Conservation (phyloP, 1,284 basidiomycete species). For the Ceratobasidium theobromae region DNA sequence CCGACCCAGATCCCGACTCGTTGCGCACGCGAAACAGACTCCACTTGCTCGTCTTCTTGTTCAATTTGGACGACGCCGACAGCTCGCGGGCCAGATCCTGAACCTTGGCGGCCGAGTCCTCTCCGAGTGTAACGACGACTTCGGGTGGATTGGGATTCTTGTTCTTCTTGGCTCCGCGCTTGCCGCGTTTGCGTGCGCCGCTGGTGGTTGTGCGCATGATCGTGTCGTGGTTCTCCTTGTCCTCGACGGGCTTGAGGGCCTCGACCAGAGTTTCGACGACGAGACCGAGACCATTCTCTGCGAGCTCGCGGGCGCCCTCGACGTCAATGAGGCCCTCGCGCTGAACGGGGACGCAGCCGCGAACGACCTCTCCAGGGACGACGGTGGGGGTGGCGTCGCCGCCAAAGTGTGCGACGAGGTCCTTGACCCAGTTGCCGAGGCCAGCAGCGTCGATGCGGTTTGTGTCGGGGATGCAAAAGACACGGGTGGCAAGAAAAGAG, state of each 20-base stretch:
- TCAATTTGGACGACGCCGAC: conserved; percentile 50
- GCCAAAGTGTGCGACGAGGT: conserved; percentile 71
- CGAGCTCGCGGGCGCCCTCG: conserved; percentile 12
- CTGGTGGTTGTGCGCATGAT: conserved; percentile 55
- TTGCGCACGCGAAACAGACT: conserved; percentile 58
- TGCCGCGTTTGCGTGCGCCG: conserved; percentile 63
- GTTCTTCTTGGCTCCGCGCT: conserved; percentile 70
- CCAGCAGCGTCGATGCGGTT: conserved; percentile 74
- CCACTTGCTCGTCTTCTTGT: conserved; percentile 79
- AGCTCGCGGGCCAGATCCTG: conserved; percentile 83
- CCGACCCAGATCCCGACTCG: conserved; percentile 8
- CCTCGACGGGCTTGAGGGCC: conserved; percentile 6
- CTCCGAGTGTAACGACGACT: conserved; percentile 43
- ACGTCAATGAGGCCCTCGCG: conserved; percentile 17
- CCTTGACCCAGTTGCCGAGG: conserved; percentile 84
- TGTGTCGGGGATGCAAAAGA: conserved; percentile 77
- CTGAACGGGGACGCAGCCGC: conserved; percentile 2
- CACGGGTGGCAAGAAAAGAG: conserved; percentile 78
- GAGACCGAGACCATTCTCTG: conserved; percentile 2
- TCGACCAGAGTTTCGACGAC: conserved; percentile 13
- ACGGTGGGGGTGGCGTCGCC: conserved; percentile 42
- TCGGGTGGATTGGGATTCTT: conserved; percentile 40
- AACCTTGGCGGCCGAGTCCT: conserved; percentile 74
- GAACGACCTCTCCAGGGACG: not conserved
- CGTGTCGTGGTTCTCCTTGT: conserved; percentile 42